Evolutionary conservation across 2,329 filamentous ascomycete species (phyloP), one percentile per base, ranked within the genome.

Genomic region (Didymella glomerata): DNA sequence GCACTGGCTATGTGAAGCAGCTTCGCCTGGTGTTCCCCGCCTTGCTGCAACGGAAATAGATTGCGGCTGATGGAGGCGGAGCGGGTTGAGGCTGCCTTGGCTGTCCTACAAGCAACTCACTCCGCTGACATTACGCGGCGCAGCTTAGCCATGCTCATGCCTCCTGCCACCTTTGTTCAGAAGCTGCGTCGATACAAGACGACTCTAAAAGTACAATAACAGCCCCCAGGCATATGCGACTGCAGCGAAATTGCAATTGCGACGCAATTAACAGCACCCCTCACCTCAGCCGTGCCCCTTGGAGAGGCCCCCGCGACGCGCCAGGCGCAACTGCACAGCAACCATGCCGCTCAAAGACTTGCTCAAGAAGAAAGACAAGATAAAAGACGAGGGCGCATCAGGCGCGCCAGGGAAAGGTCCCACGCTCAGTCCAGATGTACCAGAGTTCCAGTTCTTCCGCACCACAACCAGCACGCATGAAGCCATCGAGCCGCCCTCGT

Each of bases 401-500:
- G 68, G 69, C 5, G 51, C 67, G 14, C 57, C 65, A 16, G 56
- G 64, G 13, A 59, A 58, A 36, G 62, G 66, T 20, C 65, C 69
- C 25, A 67, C 66, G 47, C 61, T 72, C 41, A 72, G 75, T 38
- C 67, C 72, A 24, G 67, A 72, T 28, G 69, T 75, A n/a, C 71
- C 72, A 54, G 88, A 91, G 67, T 92, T 97, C 80, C 92, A 85
- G 63, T 92, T 97, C 79, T 84, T 95, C 71, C 89, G 93, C 62
- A 90, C 91, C 65, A 94, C 96, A 73, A 97, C 93, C 1, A 80
- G 88, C 65, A 88, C 89, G 1, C 86, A 93, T 74, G 92, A 97
- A 76, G 81, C 90, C 65, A 91, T 97, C 74, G 82, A 87, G 55
- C 90, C 91, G 11, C 90, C 92, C 7, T 74, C 75, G 51, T 83